Evolutionary conservation across 352 stramenopile genomes (phyloP).

Genomic region (Blastocystis sp.): DNA sequence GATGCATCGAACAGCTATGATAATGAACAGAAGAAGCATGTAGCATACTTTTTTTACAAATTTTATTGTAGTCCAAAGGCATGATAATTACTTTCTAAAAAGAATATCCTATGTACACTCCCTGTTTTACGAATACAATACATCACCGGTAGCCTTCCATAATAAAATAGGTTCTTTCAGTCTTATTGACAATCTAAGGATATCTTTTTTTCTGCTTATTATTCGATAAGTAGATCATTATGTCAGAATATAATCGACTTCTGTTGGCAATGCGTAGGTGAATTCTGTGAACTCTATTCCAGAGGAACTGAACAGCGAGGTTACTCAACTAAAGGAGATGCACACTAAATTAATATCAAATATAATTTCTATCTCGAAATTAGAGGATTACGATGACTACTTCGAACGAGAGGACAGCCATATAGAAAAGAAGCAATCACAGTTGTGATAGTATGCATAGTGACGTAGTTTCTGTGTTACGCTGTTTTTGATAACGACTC

Average conservation of each 20-base stretch:
- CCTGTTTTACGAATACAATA: not conserved
- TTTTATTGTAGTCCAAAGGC: not conserved
- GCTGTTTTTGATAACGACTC: not conserved
- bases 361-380: not conserved
- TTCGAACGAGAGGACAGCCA: not conserved
- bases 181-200: not conserved
- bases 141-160: not conserved
- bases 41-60: not conserved
- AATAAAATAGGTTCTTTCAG: not conserved
- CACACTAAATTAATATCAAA: conserved; percentile 7
- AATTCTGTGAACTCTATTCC: not conserved
- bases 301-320: not conserved
- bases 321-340: not conserved
- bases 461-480: not conserved
- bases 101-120: not conserved
- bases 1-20: not conserved
- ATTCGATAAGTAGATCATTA: not conserved
- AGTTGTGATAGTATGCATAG: not conserved
- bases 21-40: too few relatives aligned
- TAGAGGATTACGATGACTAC: not conserved
- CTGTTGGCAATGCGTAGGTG: not conserved
- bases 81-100: not conserved
- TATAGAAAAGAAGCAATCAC: not conserved
- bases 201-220: not conserved
- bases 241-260: conserved; percentile 39